A percentile compares a stretch with the other conserved stretches of the same genome.
Evolutionary conservation across 2,329 filamentous ascomycete genomes (phyloP).

Genomic region (Fusarium anguioides): DNA sequence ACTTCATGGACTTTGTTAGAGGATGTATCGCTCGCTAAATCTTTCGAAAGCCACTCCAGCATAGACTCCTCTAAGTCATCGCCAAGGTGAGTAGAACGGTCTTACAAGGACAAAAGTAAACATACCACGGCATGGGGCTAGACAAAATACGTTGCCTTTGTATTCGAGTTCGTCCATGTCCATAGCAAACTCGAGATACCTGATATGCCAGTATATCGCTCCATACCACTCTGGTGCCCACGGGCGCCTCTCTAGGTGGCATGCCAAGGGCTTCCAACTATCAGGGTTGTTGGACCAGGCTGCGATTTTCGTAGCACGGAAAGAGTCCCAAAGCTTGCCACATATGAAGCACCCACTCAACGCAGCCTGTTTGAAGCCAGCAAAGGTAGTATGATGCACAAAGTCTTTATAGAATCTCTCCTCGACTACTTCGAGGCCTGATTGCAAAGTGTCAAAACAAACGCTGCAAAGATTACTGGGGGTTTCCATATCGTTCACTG

Average conservation of each 20-base stretch:
- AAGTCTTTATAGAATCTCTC: not conserved
- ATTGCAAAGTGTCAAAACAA: not conserved
- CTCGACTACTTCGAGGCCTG: not conserved
- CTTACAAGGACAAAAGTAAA: not conserved
- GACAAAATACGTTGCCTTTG: not conserved
- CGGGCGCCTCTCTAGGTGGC: not conserved
- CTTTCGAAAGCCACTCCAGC: accelerated
- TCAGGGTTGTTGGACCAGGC: not conserved
- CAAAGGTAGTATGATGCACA: not conserved
- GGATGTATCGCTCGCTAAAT: not conserved
- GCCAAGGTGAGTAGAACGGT: not conserved
- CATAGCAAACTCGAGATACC: not conserved
- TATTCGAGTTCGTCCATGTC: accelerated
- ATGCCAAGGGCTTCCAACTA: not conserved
- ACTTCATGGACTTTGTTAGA: not conserved
- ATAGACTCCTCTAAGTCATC: not conserved
- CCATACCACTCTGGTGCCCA: not conserved
- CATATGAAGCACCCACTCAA: not conserved
- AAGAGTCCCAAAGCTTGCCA: not conserved
- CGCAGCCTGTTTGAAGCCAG: not conserved
- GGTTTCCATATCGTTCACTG: not conserved
- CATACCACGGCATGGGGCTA: not conserved
- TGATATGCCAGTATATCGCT: not conserved
- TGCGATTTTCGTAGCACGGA: not conserved
- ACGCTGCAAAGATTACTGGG: not conserved